Evolutionary conservation across 805 yeast genomes (phyloP).

Genomic region (Kazachstania bromeliacearum): DNA sequence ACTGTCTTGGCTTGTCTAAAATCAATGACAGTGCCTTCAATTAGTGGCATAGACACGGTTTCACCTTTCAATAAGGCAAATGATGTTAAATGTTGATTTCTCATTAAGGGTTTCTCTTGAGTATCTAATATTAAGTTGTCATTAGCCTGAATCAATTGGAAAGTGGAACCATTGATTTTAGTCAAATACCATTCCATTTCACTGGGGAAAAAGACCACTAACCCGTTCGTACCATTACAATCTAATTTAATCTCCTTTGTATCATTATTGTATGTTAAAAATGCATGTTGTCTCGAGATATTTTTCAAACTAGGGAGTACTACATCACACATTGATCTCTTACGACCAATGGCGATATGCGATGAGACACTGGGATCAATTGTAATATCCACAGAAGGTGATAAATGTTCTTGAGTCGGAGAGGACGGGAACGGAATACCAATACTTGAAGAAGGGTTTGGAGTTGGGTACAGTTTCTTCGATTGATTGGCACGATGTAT

Average conservation of each 20-base stretch:
- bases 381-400: conserved; percentile 5
- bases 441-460: conserved; percentile 56
- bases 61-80: conserved; percentile 42
- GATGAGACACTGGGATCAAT: conserved; percentile 14
- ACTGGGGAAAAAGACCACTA: conserved; percentile 55
- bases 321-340: conserved; percentile 24
- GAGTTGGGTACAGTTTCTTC: conserved; percentile 45
- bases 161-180: conserved; percentile 14
- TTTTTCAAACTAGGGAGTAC: conserved; percentile 25
- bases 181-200: conserved; percentile 29
- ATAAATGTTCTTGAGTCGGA: conserved; percentile 11
- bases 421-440: conserved; percentile 33
- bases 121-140: conserved; percentile 4
- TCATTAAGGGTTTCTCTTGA: conserved; percentile 8
- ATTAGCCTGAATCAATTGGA: conserved; percentile 15
- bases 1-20: conserved; percentile 49
- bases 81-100: conserved; percentile 17
- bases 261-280: conserved; percentile 32
- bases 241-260: conserved; percentile 41
- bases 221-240: conserved; percentile 80
- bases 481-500: no score
- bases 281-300: conserved; percentile 29
- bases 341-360: conserved; percentile 25
- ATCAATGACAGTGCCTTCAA: conserved; percentile 54
- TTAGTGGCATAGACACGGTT: conserved; percentile 52